Evolutionary conservation across 2,329 filamentous ascomycete genomes (phyloP), one percentile per base, ranked within the genome.

Genomic region (Alternaria triticimaculans): DNA sequence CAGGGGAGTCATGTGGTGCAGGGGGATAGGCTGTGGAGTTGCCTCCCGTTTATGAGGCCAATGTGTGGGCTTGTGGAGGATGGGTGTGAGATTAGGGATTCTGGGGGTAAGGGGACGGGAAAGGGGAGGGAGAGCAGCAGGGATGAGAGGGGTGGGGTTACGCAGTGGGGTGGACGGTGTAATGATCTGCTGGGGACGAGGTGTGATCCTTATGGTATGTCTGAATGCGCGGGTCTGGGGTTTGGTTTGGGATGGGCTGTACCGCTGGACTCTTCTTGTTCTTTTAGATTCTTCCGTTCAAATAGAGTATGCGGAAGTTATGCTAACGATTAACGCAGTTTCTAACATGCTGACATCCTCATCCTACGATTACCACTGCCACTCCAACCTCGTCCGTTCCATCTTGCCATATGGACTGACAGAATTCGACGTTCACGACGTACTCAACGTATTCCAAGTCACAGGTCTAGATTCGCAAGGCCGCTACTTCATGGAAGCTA

Each of bases 371-470:
- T 95, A 87, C 78, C 92, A 96, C 77, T 96, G 93, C 78, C 92
- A 95, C 74, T 93, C 90, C 2, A 96, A 96, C 77, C 85, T 96
- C 11, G 88, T 88, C 1, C 87, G 93, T 5, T 91, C 93, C 0
- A 87, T 96, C 3, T 65, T 89, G 1, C 89, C 90, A 0, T 89
- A 84, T 64, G 91, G 92, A 0, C 78, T 96, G 45, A 85, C 83
- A 6, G 93, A 96, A 79, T 83, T 84, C 28, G 92, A 96, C 74
- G 88, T 96, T 2, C 93, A 96, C 73, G 92, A 96, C 76, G 92
- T 96, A 0, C 84, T 96, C 58, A 96, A 96, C 73, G 84, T 96
- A 4, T 96, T 96, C 76, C 93, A 96, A 78, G 92, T 94, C 7
- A 96, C 93, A 0, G 92, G 92, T 0, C 76, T 96, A 50, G 90